Evolutionary conservation across 352 stramenopile genomes (phyloP), one percentile per base, ranked within the genome.

Genomic region (Pythium oligandrum): DNA sequence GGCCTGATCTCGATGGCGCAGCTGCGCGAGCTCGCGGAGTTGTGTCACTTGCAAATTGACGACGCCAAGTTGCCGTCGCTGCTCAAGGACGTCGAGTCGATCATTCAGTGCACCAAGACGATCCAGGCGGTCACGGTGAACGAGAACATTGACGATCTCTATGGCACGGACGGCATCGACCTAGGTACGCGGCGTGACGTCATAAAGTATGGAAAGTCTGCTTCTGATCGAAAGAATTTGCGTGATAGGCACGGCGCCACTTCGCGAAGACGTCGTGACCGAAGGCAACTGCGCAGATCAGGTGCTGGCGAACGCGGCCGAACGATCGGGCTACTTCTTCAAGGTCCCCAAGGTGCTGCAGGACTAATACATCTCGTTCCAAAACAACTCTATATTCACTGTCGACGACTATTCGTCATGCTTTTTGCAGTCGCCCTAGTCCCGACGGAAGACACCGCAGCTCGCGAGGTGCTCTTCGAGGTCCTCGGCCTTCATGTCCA

Each of bases 401-500:
- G 17, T 26, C 17, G 17, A 26, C 17, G 17, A 12, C 7, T 42
- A 12, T 8, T 42, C 38, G 38, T 42, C 12, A 8, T 42, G 38
- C 12, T 42, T 42, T 42, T 42, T 42, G 38, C 38, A 12, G 38
- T 42, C 17, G 32, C 12, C 34, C 33, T 57, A 70, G 36, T 70
- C 33, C 9, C 47, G 46, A 49, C 74, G 69, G 53, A 97, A 90
- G 38, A 96, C 74, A 33, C 86, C 74, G 3, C 73, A 71, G 12
- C 86, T 72, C 1, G 87, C 86, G 45, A 98, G 67, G 50, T 87
- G 83, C 63, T 94, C 88, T 51, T 97, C 90, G 40, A 97, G 61
- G 63, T 96, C 86, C 79, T 92, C 74, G 30, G 90, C 69, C 57
- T 90, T 90, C 73, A 93, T 96, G 59, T 92, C 68, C 35, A 91